phyloP scores from a whole-genome alignment of 2,329 filamentous ascomycete species.

The Diaporthe ampelina region DNA sequence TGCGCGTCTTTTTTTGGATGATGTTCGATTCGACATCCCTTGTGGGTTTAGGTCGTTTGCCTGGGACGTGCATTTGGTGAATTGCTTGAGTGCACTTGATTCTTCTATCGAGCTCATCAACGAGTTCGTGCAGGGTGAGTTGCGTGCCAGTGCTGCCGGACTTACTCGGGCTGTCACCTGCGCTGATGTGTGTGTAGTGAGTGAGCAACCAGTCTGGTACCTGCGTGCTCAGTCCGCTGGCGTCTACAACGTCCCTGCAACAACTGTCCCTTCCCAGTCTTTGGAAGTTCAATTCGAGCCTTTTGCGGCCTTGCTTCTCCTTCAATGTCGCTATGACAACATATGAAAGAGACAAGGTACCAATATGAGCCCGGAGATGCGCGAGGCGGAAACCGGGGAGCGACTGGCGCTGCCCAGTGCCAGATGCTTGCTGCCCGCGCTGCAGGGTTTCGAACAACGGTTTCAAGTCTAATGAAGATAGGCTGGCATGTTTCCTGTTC shows the following conservation, averaged over 20 bases:
- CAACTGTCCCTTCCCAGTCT: background rate
- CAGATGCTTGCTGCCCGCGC: too few relatives aligned
- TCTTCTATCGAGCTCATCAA: background rate
- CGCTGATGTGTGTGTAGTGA: too few relatives aligned
- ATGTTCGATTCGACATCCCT: background rate
- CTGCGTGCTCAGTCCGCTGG: background rate
- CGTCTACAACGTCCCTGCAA: background rate
- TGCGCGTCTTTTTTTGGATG: background rate
- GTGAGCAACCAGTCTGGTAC: too few relatives aligned
- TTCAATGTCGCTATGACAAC: too few relatives aligned
- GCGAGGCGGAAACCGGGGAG: too few relatives aligned
- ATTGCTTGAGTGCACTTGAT: background rate
- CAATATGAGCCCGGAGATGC: too few relatives aligned
- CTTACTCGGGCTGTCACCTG: too few relatives aligned
- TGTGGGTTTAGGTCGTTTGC: background rate
- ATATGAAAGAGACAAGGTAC: too few relatives aligned
- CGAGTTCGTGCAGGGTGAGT: background rate
- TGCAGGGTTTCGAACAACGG: too few relatives aligned
- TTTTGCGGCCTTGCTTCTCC: background rate
- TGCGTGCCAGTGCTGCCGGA: background rate
- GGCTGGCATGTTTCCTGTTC: too few relatives aligned
- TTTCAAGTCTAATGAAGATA: too few relatives aligned
- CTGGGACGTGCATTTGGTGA: background rate
- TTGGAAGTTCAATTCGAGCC: background rate
- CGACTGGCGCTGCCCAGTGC: too few relatives aligned